phyloP scores from a whole-genome alignment of 148 eudicot genomes.

The Polygonum aviculare region DNA sequence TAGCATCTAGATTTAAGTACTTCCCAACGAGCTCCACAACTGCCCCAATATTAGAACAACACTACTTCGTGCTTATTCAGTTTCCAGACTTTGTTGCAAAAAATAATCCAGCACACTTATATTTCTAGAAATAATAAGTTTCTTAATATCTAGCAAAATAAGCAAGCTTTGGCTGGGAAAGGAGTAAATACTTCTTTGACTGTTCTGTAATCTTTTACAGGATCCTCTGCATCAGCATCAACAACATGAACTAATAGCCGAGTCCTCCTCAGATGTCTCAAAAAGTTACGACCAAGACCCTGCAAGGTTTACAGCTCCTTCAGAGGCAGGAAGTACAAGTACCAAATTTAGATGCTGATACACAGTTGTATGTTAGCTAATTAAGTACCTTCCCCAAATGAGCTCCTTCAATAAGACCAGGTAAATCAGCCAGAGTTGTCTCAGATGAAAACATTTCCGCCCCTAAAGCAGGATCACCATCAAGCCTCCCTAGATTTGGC shows the following conservation, averaged over 20 bases:
- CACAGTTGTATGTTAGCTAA: background rate
- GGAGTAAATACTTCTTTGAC: conserved; percentile 71
- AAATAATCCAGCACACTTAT: background rate
- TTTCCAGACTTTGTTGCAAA: background rate
- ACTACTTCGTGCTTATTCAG: background rate
- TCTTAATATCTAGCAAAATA: background rate
- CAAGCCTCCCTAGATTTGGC: conserved; percentile 98
- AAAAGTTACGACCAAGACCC: conserved; percentile 97
- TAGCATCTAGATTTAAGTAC: background rate
- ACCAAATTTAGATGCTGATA: background rate
- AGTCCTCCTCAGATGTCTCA: conserved; percentile 92
- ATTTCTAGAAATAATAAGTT: background rate
- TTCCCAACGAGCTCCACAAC: background rate
- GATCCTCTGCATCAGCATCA: conserved; percentile 84
- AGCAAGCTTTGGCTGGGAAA: background rate
- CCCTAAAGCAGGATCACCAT: conserved; percentile 90
- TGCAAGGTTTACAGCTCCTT: conserved; percentile 16
- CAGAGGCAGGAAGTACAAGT: background rate
- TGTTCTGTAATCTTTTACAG: conserved; percentile 74
- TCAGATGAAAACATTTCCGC: conserved; percentile 72
- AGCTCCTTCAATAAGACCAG: conserved; percentile 93
- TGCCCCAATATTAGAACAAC: background rate
- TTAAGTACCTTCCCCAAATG: conserved; percentile 87
- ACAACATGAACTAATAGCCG: conserved; percentile 87
- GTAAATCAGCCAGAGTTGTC: conserved; percentile 93